Percentiles rank a stretch among this genome's conserved stretches.
These are phyloP conservation scores for Erythrophleum fordii DNA, from an alignment of 306 rosid species.

Conservation along the genomic window DNA sequence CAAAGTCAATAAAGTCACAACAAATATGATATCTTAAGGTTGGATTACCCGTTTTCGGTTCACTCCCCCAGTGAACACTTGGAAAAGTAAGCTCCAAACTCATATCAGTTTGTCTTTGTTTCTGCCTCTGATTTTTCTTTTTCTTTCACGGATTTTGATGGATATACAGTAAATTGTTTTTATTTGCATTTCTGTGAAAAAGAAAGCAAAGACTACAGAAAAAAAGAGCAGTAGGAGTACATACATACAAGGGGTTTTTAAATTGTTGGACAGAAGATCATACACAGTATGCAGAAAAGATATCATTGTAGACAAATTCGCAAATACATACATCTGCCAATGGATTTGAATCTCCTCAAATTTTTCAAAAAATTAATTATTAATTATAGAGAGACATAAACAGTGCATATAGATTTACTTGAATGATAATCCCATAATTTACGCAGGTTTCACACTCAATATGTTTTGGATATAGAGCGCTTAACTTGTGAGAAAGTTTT, in stretches of 20 bases:
- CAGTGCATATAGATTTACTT: no score
- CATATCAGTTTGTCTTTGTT: constrained; percentile 9
- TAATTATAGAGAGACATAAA: no score
- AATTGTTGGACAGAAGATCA: not conserved
- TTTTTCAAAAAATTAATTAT: no score
- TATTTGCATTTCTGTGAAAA: not conserved
- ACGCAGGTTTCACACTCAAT: no score
- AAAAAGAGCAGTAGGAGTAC: not conserved
- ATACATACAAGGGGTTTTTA: not conserved
- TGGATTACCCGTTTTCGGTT: constrained; percentile 22
- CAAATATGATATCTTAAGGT: constrained; percentile 34
- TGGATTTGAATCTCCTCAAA: no score
- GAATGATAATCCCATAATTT: no score
- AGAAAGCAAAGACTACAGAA: not conserved
- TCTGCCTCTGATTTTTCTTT: not conserved
- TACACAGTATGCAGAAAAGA: not conserved
- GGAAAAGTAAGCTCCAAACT: not conserved
- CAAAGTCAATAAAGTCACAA: constrained; percentile 39
- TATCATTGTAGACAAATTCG: no score
- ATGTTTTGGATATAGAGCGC: no score
- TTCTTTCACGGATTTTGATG: not conserved
- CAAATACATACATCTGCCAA: no score
- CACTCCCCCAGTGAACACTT: not conserved
- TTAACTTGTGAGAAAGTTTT: no score
- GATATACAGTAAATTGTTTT: not conserved